A percentile compares a stretch with the other conserved stretches of the same genome.
phyloP scores from a whole-genome alignment of 768 basidiomycete species.

The Lepiota brunneoincarnata region DNA sequence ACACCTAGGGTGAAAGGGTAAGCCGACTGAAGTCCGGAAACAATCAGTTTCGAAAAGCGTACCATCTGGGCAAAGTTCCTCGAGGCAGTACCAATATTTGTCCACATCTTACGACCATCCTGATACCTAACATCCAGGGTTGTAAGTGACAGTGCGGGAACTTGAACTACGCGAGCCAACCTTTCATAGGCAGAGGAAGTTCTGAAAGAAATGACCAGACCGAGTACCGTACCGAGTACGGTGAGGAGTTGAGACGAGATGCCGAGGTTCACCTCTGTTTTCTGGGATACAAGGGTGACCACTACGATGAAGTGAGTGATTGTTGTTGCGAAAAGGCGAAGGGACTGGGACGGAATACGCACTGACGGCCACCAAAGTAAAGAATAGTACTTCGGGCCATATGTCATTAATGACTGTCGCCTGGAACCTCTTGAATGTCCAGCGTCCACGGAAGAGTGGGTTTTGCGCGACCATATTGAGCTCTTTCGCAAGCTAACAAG shows the following conservation, averaged over 20 bases:
- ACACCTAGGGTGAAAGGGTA: conserved; percentile 34
- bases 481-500: no score
- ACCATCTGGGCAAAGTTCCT: conserved; percentile 61
- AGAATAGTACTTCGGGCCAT: conserved; percentile 64
- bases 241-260: conserved; percentile 47
- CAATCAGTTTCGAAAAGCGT: conserved; percentile 20
- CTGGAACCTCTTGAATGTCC: conserved; percentile 49
- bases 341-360: neutral
- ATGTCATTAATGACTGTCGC: conserved; percentile 64
- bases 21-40: neutral
- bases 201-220: conserved; percentile 69
- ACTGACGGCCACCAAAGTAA: conserved; percentile 59
- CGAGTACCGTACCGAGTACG: conserved; percentile 72
- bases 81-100: conserved; percentile 52
- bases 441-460: conserved; percentile 44
- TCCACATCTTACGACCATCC: conserved; percentile 73
- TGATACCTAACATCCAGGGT: conserved; percentile 43
- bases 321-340: neutral
- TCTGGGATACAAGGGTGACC: conserved; percentile 52
- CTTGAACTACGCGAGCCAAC: neutral
- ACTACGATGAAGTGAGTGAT: conserved; percentile 33
- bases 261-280: conserved; percentile 45
- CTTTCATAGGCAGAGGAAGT: conserved; percentile 67
- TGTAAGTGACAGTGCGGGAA: neutral
- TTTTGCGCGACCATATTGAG: conserved; percentile 40